Base-by-base conservation (phyloP, 176 grass and related monocot genomes). In the Oryza glaberrima region DNA sequence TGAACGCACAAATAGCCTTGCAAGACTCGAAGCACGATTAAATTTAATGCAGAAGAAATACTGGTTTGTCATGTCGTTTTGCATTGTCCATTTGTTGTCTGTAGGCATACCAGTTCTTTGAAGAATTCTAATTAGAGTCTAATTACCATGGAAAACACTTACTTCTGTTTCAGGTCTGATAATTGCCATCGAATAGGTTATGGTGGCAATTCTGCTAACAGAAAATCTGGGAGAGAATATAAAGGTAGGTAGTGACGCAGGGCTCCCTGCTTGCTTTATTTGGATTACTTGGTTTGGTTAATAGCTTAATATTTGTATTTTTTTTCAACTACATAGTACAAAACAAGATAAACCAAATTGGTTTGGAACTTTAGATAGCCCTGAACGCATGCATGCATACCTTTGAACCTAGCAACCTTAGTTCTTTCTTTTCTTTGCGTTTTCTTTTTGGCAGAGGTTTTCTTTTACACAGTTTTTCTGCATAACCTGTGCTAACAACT, bases 11-110 rank as follows among this genome's bases (percentile, higher is more conserved):
- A 98, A 91, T 81, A 92, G 92, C 90, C 88, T 95, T 73, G 64
- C 84, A 68, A 94, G 96, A 90, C 93, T 98, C 44, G 96, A 96
- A 78, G 2, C 81, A 78, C 91, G 90, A 69, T 80, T 98, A 76
- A 38, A 90, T 86, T 91, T 91, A 79, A 95, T 98, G 93, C 96
- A 98, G 70, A 98, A 95, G 86, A 74, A 88, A 80, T 98, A 98
- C 74, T 98, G 96, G 96, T 95, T 83, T 4, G 82, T 92, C 63
- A 77, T 58, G 25, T 34, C 23, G 46, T n/a, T 26, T 85, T 3
- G n/a, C 30, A 82, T 77, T 11, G 13, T 82, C 78, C 14, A 70
- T 63, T 22, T 65, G n/a, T 67, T 35, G 6, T 65, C n/a, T 49
- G 15, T 49, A 49, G 47, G 13, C 47, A 49, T 49, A 49, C 47